Conservation (phyloP, 352 stramenopile genomes). For the Pythium apleroticum region DNA sequence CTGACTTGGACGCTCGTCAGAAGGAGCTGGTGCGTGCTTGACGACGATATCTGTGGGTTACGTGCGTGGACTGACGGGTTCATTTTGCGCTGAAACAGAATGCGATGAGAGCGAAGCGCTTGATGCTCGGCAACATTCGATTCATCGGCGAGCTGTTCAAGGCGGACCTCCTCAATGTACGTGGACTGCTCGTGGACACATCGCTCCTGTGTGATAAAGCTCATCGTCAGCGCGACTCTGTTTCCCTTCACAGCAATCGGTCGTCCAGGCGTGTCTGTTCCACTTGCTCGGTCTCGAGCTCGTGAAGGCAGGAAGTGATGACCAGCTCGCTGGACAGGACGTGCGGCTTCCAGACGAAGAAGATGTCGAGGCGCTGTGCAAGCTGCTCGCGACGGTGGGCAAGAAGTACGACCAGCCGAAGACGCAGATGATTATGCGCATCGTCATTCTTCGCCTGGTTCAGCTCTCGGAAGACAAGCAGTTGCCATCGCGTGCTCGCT, state of each 20-base stretch:
- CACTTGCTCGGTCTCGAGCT: conserved; percentile 79
- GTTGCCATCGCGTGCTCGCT: conserved; percentile 73
- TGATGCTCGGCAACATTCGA: conserved; percentile 87
- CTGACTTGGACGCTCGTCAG: conserved; percentile 42
- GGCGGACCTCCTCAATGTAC: conserved; percentile 79
- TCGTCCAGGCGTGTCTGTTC: conserved; percentile 78
- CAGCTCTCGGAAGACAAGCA: conserved; percentile 75
- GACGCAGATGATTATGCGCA: conserved; percentile 79
- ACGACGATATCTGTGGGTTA: background rate
- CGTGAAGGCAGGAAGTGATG: conserved; percentile 39
- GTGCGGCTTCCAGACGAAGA: conserved; percentile 81
- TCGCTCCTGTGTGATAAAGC: background rate
- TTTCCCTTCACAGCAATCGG: conserved; percentile 41
- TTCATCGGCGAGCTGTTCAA: conserved; percentile 90
- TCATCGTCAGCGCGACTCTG: background rate
- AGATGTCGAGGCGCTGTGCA: conserved; percentile 85
- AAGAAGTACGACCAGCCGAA: conserved; percentile 88
- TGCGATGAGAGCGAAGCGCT: conserved; percentile 63
- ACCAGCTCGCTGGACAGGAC: conserved; percentile 59
- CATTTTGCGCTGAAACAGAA: conserved; percentile 23
- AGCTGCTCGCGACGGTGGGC: conserved; percentile 77
- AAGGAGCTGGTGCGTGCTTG: conserved; percentile 52
- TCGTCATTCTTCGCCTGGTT: conserved; percentile 82
- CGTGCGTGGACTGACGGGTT: background rate
- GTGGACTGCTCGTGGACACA: background rate